Evolutionary conservation across 2,329 filamentous ascomycete genomes (phyloP), one percentile per base, ranked within the genome.

Genomic region (Trichoderma polysporum): DNA sequence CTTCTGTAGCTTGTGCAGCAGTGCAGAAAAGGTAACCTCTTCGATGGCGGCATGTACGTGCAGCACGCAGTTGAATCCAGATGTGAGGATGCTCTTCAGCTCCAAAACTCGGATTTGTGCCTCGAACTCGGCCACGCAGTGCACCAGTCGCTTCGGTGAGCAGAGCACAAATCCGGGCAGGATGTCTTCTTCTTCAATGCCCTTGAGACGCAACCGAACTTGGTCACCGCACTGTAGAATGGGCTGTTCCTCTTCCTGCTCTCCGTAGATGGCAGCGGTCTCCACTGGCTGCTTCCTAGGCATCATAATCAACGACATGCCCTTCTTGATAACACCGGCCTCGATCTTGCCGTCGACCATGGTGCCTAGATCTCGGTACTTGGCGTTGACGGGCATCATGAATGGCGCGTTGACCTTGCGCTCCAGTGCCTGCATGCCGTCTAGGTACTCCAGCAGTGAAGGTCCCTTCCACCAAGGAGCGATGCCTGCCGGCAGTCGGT

Each of bases 301-400:
- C 95, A 99, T 99, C 90, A 99, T 93, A 68, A 96, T 81, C 75
- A 97, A 88, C 69, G 81, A 88, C 81, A 90, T 89, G 69, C 90
- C 90, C 86, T 98, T 98, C 84, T 95, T 95, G 78, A 97, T 85
- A 54, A 97, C 91, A 77, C 93, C 94, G 19, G 94, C 91, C 80
- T 99, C 95, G 71, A 99, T 91, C 85, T 97, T 97, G 72, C 95
- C 95, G 82, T 99, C 96, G 49, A 97, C 88, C 87, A 99, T 93
- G 69, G 95, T 99, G 74, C 95, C 95, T 86, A 99, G 90, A 77
- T 99, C 96, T 74, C 91, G 88, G 84, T 98, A 99, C 82, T 99
- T 99, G 80, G 92, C 93, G 70, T 91, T 92, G 71, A 99, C 86
- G 9, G 95, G 92, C 94, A 99, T 97, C 95, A 99, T 98, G 85